Evolutionary conservation across 2,329 filamentous ascomycete genomes (phyloP).

Genomic region (Cladosporium sp.): DNA sequence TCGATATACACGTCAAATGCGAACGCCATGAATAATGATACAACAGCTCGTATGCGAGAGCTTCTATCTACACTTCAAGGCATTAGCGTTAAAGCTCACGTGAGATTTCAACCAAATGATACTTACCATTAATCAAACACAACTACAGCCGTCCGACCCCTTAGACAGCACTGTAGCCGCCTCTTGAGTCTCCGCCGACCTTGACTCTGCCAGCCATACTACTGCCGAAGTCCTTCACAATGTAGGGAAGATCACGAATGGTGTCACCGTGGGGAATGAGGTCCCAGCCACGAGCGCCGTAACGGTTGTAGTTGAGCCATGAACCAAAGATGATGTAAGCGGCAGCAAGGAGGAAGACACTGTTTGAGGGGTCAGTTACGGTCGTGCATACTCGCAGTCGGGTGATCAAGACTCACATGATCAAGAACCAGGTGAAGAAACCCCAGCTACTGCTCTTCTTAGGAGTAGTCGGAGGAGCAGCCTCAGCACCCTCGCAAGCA

Average conservation of each 20-base stretch:
- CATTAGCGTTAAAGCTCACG: neutral
- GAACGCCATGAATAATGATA: neutral
- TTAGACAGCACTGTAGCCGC: constrained; percentile 92
- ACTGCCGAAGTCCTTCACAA: constrained; percentile 82
- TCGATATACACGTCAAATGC: neutral
- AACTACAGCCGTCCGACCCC: neutral
- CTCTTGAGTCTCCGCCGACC: constrained; percentile 72
- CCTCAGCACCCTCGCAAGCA: constrained; percentile 64
- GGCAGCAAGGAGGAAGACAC: constrained; percentile 77
- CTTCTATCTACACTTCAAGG: neutral
- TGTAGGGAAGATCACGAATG: constrained; percentile 85
- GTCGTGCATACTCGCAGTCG: neutral
- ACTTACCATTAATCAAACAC: neutral
- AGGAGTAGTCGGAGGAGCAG: constrained; percentile 27
- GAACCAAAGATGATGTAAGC: constrained; percentile 95
- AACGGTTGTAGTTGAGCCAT: constrained; percentile 98
- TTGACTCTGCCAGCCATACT: constrained; percentile 79
- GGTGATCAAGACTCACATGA: constrained; percentile 62
- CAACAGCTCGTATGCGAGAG: neutral
- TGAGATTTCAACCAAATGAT: neutral
- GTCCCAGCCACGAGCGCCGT: constrained; percentile 92
- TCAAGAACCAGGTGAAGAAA: constrained; percentile 95
- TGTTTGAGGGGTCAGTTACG: constrained; percentile 35
- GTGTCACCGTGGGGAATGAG: constrained; percentile 88
- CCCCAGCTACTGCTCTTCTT: constrained; percentile 67